A percentile compares a stretch with the other conserved stretches of the same genome.
Conservation (phyloP, 2,329 filamentous ascomycete genomes). For the Fusarium torreyae region DNA sequence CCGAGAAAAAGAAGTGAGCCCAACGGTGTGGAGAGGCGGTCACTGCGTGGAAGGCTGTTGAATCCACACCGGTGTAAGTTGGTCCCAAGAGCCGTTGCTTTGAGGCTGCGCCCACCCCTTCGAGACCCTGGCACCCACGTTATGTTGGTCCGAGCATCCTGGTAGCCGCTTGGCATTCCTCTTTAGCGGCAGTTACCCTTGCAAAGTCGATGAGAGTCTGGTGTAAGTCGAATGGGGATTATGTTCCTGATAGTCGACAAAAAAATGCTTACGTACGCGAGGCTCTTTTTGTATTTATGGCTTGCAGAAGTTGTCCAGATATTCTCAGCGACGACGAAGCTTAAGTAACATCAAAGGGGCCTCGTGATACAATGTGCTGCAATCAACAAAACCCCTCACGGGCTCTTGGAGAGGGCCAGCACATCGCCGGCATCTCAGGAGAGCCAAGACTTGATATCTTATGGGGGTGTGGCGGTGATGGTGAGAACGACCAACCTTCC, state of each 20-base stretch:
- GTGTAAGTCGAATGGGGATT: constrained; percentile 35
- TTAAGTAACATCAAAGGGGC: constrained; percentile 9
- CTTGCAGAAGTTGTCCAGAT: neutral
- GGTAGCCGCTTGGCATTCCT: constrained; percentile 33
- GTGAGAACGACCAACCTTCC: constrained; percentile 22
- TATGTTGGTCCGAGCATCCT: constrained; percentile 46
- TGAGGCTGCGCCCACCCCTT: constrained; percentile 15
- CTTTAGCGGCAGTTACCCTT: constrained; percentile 41
- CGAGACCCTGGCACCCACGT: constrained; percentile 44
- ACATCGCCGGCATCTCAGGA: constrained; percentile 31
- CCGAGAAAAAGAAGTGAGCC: constrained; percentile 40
- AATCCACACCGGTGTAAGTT: constrained; percentile 22
- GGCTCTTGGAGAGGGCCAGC: constrained; percentile 27
- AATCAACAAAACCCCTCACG: constrained; percentile 39
- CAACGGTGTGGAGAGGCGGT: constrained; percentile 46
- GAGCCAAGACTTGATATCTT: constrained; percentile 38
- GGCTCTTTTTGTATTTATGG: neutral
- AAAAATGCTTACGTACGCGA: constrained; percentile 1
- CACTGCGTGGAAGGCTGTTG: constrained; percentile 21
- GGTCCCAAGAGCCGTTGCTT: constrained; percentile 18
- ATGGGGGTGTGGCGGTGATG: constrained; percentile 31
- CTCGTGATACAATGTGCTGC: constrained; percentile 35
- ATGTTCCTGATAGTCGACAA: constrained; percentile 14
- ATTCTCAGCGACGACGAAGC: too few relatives aligned
- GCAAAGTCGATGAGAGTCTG: constrained; percentile 13